phyloP scores from a whole-genome alignment of 2,329 filamentous ascomycete genomes.

The Calonectria ilicicola region DNA sequence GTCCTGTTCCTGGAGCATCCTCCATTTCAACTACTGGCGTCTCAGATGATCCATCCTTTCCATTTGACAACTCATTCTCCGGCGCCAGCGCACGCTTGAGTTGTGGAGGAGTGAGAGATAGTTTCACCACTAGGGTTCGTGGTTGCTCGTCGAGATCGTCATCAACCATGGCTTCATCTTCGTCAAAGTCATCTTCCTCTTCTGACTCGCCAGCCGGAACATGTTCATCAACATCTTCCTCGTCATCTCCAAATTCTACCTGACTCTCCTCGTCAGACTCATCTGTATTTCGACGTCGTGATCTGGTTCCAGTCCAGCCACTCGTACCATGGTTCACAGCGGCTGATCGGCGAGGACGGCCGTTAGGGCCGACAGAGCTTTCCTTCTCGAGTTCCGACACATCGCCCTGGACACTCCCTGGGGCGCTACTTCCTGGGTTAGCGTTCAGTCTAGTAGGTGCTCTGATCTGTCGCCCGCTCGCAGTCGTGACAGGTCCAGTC shows the following conservation, averaged over 20 bases:
- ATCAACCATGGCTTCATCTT: slow-evolving; percentile 67
- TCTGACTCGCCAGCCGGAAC: slow-evolving; percentile 70
- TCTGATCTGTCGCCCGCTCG: slow-evolving; percentile 87
- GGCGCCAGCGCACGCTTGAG: slow-evolving; percentile 48
- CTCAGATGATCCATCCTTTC: slow-evolving; percentile 26
- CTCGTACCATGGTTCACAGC: slow-evolving; percentile 63
- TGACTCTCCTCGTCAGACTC: slow-evolving; percentile 77
- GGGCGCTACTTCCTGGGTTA: slow-evolving; percentile 63
- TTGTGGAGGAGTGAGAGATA: slow-evolving; percentile 64
- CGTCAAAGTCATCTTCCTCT: slow-evolving; percentile 70
- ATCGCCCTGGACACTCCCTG: slow-evolving; percentile 60
- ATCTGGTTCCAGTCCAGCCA: slow-evolving; percentile 54
- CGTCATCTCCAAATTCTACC: slow-evolving; percentile 81
- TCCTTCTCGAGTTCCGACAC: slow-evolving; percentile 54
- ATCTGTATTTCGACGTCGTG: slow-evolving; percentile 51
- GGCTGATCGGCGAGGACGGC: slow-evolving; percentile 64
- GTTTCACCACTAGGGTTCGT: slow-evolving; percentile 80
- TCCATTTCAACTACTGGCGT: slow-evolving; percentile 39
- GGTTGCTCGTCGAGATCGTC: slow-evolving; percentile 62
- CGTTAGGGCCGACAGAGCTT: slow-evolving; percentile 55
- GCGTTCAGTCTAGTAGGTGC: slow-evolving; percentile 75
- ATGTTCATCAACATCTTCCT: slow-evolving; percentile 77
- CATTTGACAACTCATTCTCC: slow-evolving; percentile 33
- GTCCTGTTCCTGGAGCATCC: slow-evolving; percentile 33
- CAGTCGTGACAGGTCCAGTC: slow-evolving; percentile 74